phyloP scores from a whole-genome alignment of 1,284 basidiomycete species.

The Boletus mariae region DNA sequence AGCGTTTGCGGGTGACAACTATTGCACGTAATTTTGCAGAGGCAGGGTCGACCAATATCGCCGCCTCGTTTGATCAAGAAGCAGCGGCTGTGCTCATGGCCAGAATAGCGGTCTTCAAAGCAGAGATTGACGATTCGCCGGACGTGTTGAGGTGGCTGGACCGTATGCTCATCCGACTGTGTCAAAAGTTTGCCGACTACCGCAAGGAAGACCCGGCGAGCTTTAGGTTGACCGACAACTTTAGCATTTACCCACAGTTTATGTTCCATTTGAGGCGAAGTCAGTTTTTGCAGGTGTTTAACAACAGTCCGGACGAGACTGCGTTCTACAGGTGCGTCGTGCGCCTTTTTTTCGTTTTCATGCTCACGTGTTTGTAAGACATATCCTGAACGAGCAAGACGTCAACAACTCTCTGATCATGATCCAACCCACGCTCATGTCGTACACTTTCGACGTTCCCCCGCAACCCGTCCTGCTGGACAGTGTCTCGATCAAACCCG shows the following conservation, averaged over 20 bases:
- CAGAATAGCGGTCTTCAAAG: constrained; percentile 98
- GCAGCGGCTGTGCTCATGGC: constrained; percentile 98
- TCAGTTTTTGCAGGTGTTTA: constrained; percentile 99
- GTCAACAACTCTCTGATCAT: constrained; percentile 99
- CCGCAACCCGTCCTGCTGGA: constrained; percentile 96
- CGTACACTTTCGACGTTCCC: constrained; percentile 88
- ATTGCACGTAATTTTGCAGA: constrained; percentile 97
- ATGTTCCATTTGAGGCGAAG: constrained; percentile 99
- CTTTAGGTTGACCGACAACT: constrained; percentile 93
- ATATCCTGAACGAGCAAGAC: constrained; percentile 95
- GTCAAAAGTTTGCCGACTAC: constrained; percentile 99
- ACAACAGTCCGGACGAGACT: constrained; percentile 99
- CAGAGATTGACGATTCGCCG: constrained; percentile 97
- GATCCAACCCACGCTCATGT: constrained; percentile 99
- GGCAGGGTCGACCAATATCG: constrained; percentile 90
- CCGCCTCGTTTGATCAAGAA: constrained; percentile 97
- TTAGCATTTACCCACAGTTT: constrained; percentile 99
- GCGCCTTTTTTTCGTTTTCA: background rate
- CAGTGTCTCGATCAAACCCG: constrained; percentile 95
- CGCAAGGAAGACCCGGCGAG: constrained; percentile 95
- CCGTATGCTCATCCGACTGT: constrained; percentile 96
- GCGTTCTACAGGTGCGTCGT: constrained; percentile 86
- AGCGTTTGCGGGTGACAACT: constrained; percentile 92
- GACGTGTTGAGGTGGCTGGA: constrained; percentile 98
- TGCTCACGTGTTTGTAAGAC: constrained; percentile 46